These are phyloP conservation scores for Candida palmyrensis DNA, from an alignment of 805 yeast genomes.

Conservation along the genomic window DNA sequence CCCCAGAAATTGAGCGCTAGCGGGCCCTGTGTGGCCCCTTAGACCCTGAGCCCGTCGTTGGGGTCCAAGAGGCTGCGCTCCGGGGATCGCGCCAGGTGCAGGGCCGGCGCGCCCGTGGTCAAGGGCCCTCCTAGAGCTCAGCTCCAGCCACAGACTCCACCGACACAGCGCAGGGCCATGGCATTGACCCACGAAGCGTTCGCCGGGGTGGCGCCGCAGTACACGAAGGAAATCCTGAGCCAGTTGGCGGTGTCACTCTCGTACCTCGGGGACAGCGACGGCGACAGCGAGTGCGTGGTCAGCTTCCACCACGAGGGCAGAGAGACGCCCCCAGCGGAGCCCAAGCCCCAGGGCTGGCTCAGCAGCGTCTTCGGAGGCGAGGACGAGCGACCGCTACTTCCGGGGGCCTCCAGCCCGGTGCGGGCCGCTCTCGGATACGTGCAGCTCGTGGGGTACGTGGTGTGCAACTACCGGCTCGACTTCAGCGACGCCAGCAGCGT, in stretches of 20 bases:
- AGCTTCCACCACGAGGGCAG: constrained; percentile 18
- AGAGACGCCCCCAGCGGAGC: constrained; percentile 9
- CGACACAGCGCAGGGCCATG: too few relatives aligned
- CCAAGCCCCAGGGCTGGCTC: constrained; percentile 13
- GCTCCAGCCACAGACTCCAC: too few relatives aligned
- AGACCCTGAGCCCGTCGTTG: too few relatives aligned
- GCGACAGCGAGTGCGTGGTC: constrained; percentile 15
- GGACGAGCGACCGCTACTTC: not conserved
- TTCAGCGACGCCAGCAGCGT: constrained; percentile 8
- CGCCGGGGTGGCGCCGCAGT: constrained; percentile 6
- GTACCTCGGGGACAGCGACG: constrained; percentile 8
- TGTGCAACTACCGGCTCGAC: constrained; percentile 31
- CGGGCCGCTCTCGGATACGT: constrained; percentile 30
- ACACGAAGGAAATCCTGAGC: constrained; percentile 17
- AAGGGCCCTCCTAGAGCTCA: too few relatives aligned
- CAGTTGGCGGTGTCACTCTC: constrained; percentile 15
- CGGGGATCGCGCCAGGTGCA: too few relatives aligned
- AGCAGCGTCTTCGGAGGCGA: constrained; percentile 10
- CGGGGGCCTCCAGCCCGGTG: not conserved
- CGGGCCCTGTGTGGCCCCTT: too few relatives aligned
- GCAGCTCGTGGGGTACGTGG: constrained; percentile 35
- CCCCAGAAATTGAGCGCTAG: too few relatives aligned
- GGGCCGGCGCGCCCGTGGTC: too few relatives aligned
- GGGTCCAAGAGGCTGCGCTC: too few relatives aligned
- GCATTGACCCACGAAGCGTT: too few relatives aligned